Base-by-base conservation (phyloP, 306 rosid genomes). In the Pyrus bretschneideri region DNA sequence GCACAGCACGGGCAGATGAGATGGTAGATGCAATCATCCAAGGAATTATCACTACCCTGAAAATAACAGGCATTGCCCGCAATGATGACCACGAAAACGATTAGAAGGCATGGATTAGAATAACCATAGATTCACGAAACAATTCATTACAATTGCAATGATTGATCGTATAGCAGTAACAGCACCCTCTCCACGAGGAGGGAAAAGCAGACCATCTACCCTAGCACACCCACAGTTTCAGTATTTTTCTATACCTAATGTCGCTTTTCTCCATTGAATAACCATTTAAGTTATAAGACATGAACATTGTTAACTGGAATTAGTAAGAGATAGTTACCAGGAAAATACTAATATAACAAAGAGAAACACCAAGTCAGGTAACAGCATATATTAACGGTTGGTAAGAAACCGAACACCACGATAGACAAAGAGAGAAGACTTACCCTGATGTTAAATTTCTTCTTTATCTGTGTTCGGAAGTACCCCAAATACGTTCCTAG, bases 381-480 rank as follows among this genome's bases (percentile, higher is more conserved):
- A 79, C 67, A 70, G 67, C 71, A 40, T 68, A 76, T 11, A 58
- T 71, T 27, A 40, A 17, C 38, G 25, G 66, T 22, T 19, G 42
- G 74, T 13, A 67, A 66, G 82, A 42, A 73, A 35, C 57, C 12
- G 45, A 9, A 77, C 51, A 79, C 29, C 54, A 58, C 4, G n/a
- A 8, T 38, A 69, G 58, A 67, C 71, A 78, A 17, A 52, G 44
- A 71, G 35, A 11, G 59, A 59, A 64, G 44, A 27, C 82, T 78
- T 38, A 93, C 99, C 96, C 90, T 87, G 79, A 96, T 93, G 86
- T 96, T 96, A 84, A 96, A 96, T 86, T 91, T 96, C 89, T 81
- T 96, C 75, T 87, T 87, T 57, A 91, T 91, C 72, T 86, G 93
- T 6, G 94, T 91, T 42, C 99, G 93, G 70, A 91, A 92, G 78